Conservation (phyloP, 371 early-diverging fungal genomes). For the Rhizomucor miehei region DNA sequence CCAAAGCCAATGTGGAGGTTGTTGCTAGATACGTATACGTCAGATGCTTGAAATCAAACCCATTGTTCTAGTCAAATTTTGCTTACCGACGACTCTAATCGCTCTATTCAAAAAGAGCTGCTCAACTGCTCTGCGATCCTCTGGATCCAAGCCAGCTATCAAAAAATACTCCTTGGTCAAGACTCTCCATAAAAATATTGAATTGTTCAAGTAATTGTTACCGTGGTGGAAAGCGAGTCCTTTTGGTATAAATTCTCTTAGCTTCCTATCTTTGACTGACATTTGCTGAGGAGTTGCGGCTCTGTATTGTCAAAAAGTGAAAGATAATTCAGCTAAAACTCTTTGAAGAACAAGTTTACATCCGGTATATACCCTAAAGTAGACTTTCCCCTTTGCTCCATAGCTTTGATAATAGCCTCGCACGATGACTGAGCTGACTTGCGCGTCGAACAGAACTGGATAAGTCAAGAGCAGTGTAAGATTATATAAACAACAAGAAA, state of each 20-base stretch:
- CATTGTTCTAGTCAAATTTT: neutral
- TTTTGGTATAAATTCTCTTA: slow-evolving; percentile 37
- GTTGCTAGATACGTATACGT: slow-evolving; percentile 43
- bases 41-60: neutral
- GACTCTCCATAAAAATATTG: no score
- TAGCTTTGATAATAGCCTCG: slow-evolving; percentile 41
- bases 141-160: slow-evolving; percentile 59
- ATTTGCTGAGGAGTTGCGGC: neutral
- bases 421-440: slow-evolving; percentile 67
- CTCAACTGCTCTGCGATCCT: slow-evolving; percentile 70
- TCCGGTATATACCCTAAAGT: slow-evolving; percentile 19
- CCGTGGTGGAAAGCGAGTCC: slow-evolving; percentile 81
- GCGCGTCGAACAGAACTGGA: slow-evolving; percentile 75
- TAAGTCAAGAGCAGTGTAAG: neutral
- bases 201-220: neutral
- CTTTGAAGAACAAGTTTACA: no score
- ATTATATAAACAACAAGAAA: neutral
- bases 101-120: slow-evolving; percentile 51
- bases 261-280: slow-evolving; percentile 26
- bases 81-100: slow-evolving; percentile 69
- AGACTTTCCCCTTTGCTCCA: slow-evolving; percentile 17
- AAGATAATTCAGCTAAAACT: no score
- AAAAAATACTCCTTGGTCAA: no score
- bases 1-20: slow-evolving; percentile 91
- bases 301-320: no score